Conservation (phyloP, 202 grass and related monocot species). For the Carex sylvatica region DNA sequence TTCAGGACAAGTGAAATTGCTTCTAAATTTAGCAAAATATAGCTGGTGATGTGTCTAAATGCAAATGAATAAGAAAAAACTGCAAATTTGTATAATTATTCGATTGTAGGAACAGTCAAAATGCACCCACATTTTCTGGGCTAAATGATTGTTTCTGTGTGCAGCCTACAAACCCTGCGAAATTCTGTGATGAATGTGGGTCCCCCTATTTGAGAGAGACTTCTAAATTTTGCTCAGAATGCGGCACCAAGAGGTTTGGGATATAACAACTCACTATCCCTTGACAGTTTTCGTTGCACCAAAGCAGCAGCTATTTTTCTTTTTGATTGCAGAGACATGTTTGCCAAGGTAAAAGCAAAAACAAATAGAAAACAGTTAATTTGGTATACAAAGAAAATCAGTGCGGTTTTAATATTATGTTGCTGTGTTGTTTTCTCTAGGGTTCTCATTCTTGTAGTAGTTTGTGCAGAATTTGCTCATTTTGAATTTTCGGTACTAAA, state of each 20-base stretch:
- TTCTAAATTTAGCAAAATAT: neutral
- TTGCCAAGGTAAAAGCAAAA: neutral
- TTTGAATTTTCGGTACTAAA: neutral
- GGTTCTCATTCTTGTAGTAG: neutral
- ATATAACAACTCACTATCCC: constrained; percentile 26
- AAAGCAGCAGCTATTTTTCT: neutral
- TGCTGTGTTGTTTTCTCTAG: neutral
- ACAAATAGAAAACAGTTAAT: neutral
- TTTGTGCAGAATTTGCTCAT: neutral
- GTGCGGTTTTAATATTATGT: neutral
- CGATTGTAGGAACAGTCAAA: neutral
- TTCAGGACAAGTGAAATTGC: neutral
- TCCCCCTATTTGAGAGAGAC: constrained; percentile 77
- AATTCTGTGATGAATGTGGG: constrained; percentile 95
- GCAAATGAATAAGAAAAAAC: neutral
- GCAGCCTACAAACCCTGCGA: constrained; percentile 76
- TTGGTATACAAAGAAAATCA: neutral
- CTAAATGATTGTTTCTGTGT: constrained; percentile 19
- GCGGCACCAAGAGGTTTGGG: constrained; percentile 88
- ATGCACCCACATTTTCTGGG: neutral
- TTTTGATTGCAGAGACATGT: neutral
- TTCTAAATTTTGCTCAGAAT: constrained; percentile 94
- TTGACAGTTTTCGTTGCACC: constrained; percentile 6
- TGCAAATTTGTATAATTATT: neutral
- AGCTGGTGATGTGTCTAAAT: neutral